phyloP scores from a whole-genome alignment of 106 monocot species.

The Apostasia ramifera region DNA sequence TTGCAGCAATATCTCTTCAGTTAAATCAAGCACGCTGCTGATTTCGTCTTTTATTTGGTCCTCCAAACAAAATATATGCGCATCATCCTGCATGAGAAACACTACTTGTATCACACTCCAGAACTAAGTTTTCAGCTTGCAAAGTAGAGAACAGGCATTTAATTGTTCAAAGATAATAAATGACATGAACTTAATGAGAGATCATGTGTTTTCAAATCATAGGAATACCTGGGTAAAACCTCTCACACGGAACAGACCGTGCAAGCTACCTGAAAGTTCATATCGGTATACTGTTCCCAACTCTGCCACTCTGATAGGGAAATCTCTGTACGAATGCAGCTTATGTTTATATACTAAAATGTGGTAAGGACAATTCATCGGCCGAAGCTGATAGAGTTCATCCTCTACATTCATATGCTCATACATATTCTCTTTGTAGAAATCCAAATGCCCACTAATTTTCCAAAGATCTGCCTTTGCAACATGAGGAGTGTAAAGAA shows the following conservation, averaged over 20 bases:
- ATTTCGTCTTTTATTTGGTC: slow-evolving; percentile 90
- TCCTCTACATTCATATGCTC: slow-evolving; percentile 87
- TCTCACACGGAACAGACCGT: slow-evolving; percentile 93
- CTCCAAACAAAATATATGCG: slow-evolving; percentile 88
- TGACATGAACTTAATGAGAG: no score
- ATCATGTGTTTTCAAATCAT: background rate
- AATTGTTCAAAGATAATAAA: no score
- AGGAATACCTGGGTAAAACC: slow-evolving; percentile 93
- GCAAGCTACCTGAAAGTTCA: slow-evolving; percentile 92
- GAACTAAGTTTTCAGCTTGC: no score
- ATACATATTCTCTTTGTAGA: slow-evolving; percentile 95
- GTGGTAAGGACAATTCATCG: slow-evolving; percentile 97
- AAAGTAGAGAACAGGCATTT: no score
- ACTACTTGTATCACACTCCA: no score
- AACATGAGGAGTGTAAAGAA: slow-evolving; percentile 92
- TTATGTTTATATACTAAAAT: slow-evolving; percentile 90
- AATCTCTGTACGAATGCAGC: slow-evolving; percentile 80
- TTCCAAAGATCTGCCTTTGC: slow-evolving; percentile 93
- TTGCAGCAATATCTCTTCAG: slow-evolving; percentile 81
- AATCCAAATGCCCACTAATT: slow-evolving; percentile 82
- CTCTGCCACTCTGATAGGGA: slow-evolving; percentile 90
- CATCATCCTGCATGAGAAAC: slow-evolving; percentile 63
- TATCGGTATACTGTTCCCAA: slow-evolving; percentile 96
- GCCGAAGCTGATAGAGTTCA: slow-evolving; percentile 85
- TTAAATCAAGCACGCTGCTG: slow-evolving; percentile 86